These are phyloP conservation scores for Byssoonygena ceratinophila DNA, from an alignment of 2,329 filamentous ascomycete species.

Conservation along the genomic window DNA sequence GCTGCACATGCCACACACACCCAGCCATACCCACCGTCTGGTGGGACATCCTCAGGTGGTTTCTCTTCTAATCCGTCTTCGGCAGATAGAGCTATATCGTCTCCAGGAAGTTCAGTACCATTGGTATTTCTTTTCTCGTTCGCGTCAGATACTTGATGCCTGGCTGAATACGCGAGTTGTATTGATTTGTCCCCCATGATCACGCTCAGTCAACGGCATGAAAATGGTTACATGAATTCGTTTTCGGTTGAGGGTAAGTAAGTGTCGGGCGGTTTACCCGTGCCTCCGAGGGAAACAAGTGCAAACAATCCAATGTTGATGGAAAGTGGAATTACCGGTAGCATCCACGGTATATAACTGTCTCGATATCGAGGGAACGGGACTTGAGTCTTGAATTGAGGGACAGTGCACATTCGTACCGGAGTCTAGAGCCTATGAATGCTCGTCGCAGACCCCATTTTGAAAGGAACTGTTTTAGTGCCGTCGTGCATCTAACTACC, in stretches of 20 bases:
- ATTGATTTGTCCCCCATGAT: neutral
- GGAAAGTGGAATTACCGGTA: neutral
- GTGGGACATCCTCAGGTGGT: slow-evolving; percentile 27
- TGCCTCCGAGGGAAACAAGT: too few species aligned
- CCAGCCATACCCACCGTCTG: slow-evolving; percentile 54
- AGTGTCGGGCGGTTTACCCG: too few species aligned
- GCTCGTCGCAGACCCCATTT: neutral
- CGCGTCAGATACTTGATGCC: neutral
- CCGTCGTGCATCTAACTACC: too few species aligned
- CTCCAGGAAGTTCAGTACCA: neutral
- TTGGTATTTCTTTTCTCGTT: neutral
- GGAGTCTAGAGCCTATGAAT: neutral
- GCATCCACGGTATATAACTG: neutral
- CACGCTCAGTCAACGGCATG: neutral
- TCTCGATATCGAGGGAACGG: too few species aligned
- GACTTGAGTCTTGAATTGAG: too few species aligned
- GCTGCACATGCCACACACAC: slow-evolving; percentile 47
- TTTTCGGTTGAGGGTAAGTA: neutral
- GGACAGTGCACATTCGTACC: neutral
- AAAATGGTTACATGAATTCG: neutral
- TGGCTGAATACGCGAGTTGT: neutral
- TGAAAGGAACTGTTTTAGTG: neutral
- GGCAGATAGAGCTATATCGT: neutral
- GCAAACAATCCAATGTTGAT: neutral
- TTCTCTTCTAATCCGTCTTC: slow-evolving; percentile 24